Evolutionary conservation across 2,329 filamentous ascomycete genomes (phyloP).

Genomic region (Xylaria sp.): DNA sequence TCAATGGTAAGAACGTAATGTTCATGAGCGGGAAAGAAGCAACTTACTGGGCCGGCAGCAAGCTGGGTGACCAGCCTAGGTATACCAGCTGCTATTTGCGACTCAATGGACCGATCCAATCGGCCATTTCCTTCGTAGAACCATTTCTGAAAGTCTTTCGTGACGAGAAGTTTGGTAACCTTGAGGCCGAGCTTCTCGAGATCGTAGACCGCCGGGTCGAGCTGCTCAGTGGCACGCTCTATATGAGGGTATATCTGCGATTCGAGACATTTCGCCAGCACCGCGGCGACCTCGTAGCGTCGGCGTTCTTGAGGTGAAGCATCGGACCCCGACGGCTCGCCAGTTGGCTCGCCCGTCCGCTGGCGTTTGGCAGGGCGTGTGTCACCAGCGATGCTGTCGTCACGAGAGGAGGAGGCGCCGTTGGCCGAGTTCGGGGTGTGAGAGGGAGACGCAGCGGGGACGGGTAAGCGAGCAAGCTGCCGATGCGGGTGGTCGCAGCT

Average conservation of each 20-base stretch:
- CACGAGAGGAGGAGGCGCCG: not conserved
- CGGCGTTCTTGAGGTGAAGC: not conserved
- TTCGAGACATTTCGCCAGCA: slow-evolving; percentile 42
- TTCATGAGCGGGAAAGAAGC: not conserved
- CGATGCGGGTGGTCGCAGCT: no score
- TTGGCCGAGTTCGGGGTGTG: not conserved
- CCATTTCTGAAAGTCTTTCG: slow-evolving; percentile 41
- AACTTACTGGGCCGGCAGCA: slow-evolving; percentile 39
- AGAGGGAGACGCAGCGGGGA: not conserved
- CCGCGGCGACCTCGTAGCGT: slow-evolving; percentile 19
- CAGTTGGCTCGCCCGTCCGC: slow-evolving; percentile 15
- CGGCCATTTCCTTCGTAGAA: slow-evolving; percentile 41
- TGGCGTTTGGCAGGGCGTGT: slow-evolving; percentile 25
- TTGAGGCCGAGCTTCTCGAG: slow-evolving; percentile 41
- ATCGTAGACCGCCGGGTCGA: slow-evolving; percentile 40
- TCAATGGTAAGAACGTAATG: not conserved
- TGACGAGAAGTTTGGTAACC: slow-evolving; percentile 41
- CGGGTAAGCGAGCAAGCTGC: no score
- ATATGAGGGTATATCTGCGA: slow-evolving; percentile 47
- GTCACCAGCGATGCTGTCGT: not conserved
- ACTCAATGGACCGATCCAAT: slow-evolving; percentile 37
- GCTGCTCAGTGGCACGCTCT: slow-evolving; percentile 38
- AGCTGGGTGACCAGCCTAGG: slow-evolving; percentile 40
- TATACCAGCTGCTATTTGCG: slow-evolving; percentile 38
- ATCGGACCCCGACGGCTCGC: not conserved